Base-by-base conservation (phyloP, 2,329 filamentous ascomycete genomes). In the Bisporella sp. region DNA sequence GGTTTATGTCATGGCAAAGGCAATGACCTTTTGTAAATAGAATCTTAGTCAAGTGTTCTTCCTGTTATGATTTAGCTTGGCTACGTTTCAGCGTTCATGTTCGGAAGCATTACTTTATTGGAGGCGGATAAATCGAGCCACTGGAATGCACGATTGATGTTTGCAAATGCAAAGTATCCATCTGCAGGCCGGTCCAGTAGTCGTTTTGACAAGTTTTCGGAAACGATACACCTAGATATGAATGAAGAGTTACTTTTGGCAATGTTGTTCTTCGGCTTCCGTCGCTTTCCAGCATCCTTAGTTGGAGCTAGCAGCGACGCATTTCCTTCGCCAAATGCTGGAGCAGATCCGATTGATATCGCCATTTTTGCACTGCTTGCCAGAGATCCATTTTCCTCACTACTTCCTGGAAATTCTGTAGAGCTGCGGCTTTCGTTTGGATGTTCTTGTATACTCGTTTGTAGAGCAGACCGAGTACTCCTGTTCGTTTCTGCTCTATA, bases 161-260 rank as follows among this genome's bases (percentile, higher is more conserved):
- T 99, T 45, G 87, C 90, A 73, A 99, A 97, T 2, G 86, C 88
- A 68, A 93, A 95, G 4, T 93, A 69, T 1, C 90, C 91, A 56
- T 93, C 87, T 2, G 76, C 75, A 9, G 84, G 81, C 55, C 89
- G 83, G 32, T 97, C 93, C 45, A 81, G 79, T 55, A 97, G 69
- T 57, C 87, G 84, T 69, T 93, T 95, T 28, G 79, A 77, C 49
- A 95, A 69, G 4, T 77, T 77, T 61, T 99, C 93, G 62, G 96
- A 88, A 12, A 90, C 84, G 57, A 97, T 96, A 32, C 96, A 92
- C 49, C 93, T 77, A n/a, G 92, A 96, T 31, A 99, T 93, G 65
- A 96, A 99, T 1, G 92, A 96, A 7, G 93, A 99, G 68, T 96
- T 97, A 71, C 90, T 97, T 75, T 99, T 99, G 47, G 92, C 84